Evolutionary conservation across 1,139 yeast genomes (phyloP).

Genomic region (Kazachstania sp.): DNA sequence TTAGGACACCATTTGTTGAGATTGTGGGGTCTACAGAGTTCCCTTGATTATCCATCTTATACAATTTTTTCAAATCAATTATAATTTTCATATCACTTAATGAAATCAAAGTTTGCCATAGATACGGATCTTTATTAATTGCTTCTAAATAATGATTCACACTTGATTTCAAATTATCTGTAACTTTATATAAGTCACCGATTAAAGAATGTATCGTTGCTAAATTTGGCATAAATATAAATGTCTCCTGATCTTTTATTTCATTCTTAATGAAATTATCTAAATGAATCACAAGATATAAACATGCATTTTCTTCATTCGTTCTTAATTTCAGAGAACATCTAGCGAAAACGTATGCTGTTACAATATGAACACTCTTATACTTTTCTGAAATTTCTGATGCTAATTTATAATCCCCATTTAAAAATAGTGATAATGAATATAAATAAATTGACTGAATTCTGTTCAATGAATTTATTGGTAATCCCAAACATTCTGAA

Average conservation of each 20-base stretch:
- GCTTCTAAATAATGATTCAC: slow-evolving; percentile 62
- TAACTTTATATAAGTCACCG: slow-evolving; percentile 57
- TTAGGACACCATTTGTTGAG: neutral
- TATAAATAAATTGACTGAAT: slow-evolving; percentile 24
- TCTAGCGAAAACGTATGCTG: slow-evolving; percentile 23
- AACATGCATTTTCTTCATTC: slow-evolving; percentile 16
- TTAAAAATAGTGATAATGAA: slow-evolving; percentile 22
- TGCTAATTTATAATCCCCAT: slow-evolving; percentile 19
- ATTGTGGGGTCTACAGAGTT: no score
- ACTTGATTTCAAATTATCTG: slow-evolving; percentile 57
- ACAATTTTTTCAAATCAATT: slow-evolving; percentile 42
- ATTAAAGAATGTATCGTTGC: slow-evolving; percentile 57
- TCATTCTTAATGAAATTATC: slow-evolving; percentile 5
- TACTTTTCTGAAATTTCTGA: slow-evolving; percentile 17
- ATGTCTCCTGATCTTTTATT: slow-evolving; percentile 5
- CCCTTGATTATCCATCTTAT: neutral
- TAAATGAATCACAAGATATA: slow-evolving; percentile 6
- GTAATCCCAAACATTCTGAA: slow-evolving; percentile 20
- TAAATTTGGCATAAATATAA: slow-evolving; percentile 43
- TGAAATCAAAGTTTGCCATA: slow-evolving; percentile 81
- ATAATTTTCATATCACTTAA: slow-evolving; percentile 65
- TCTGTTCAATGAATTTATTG: slow-evolving; percentile 13
- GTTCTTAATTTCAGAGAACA: slow-evolving; percentile 20
- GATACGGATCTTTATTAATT: slow-evolving; percentile 62
- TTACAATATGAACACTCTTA: slow-evolving; percentile 20